These are phyloP conservation scores for Diaporthe citriasiana DNA, from an alignment of 2,329 filamentous ascomycete species.

Conservation along the genomic window DNA sequence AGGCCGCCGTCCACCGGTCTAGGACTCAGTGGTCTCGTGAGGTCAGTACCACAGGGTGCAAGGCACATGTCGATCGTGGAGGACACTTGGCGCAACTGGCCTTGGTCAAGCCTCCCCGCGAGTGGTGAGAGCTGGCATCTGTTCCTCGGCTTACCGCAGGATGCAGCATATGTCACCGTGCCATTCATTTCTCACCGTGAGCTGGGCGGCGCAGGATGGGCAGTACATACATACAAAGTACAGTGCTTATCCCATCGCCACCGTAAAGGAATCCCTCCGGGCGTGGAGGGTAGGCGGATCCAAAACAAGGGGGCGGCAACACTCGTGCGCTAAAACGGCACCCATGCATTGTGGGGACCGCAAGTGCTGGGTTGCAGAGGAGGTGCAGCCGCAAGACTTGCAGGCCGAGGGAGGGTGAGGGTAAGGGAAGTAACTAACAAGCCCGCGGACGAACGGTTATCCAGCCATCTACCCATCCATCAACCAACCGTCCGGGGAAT, in stretches of 20 bases:
- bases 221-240: neutral
- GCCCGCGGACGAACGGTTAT: neutral
- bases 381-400: slow-evolving; percentile 21
- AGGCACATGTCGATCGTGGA: neutral
- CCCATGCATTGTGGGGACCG: slow-evolving; percentile 20
- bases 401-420: slow-evolving; percentile 4
- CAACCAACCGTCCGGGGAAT: neutral
- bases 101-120: neutral
- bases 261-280: neutral
- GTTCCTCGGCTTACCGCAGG: slow-evolving; percentile 7
- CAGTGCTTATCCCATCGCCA: slow-evolving; percentile 6
- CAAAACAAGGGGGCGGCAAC: slow-evolving; percentile 30
- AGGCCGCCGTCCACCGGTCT: neutral
- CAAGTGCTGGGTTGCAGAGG: slow-evolving; percentile 9
- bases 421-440: slow-evolving; percentile 3
- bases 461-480: neutral
- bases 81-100: neutral
- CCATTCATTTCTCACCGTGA: slow-evolving; percentile 8
- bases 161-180: slow-evolving; percentile 23
- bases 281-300: slow-evolving; percentile 21
- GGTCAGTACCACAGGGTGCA: neutral
- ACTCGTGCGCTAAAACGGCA: slow-evolving; percentile 26
- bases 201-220: neutral
- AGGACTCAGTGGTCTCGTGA: neutral
- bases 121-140: neutral